Evolutionary conservation across 208 protist species (phyloP).

Genomic region (Eutreptiella sp.): DNA sequence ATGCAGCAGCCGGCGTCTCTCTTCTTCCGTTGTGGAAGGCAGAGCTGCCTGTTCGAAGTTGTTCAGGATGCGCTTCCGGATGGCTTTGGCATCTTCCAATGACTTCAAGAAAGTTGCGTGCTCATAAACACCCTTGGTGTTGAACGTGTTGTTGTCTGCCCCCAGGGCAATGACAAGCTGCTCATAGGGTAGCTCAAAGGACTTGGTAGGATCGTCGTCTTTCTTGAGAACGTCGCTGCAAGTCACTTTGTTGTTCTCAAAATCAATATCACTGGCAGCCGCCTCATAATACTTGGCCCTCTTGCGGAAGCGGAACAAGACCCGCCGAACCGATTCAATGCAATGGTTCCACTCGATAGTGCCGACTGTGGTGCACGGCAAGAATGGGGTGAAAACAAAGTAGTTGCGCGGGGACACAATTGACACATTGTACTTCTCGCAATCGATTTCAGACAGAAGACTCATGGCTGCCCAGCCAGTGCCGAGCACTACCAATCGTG

Average conservation of each 20-base stretch:
- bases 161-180: slow-evolving; percentile 81
- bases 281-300: slow-evolving; percentile 29
- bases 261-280: too few relatives aligned
- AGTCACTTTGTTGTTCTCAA: slow-evolving; percentile 56
- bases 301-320: too few relatives aligned
- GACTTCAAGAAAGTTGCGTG: too few relatives aligned
- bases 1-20: slow-evolving; percentile 69
- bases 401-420: slow-evolving; percentile 79
- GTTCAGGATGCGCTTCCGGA: slow-evolving; percentile 77
- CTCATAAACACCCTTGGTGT: slow-evolving; percentile 76
- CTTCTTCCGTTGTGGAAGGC: slow-evolving; percentile 57
- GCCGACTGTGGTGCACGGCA: slow-evolving; percentile 75
- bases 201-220: too few relatives aligned
- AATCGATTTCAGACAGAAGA: slow-evolving; percentile 60
- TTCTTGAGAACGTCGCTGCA: slow-evolving; percentile 43
- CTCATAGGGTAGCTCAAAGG: slow-evolving; percentile 78
- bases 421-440: slow-evolving; percentile 67
- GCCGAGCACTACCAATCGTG: slow-evolving; percentile 75
- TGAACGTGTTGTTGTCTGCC: slow-evolving; percentile 78
- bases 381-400: slow-evolving; percentile 88
- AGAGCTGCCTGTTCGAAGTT: slow-evolving; percentile 81
- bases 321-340: slow-evolving; percentile 58
- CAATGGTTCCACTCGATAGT: slow-evolving; percentile 80
- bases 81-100: slow-evolving; percentile 31
- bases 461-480: slow-evolving; percentile 80